These are phyloP conservation scores for Cutaneotrichosporon sp. DNA, from an alignment of 1,284 basidiomycete species.

Conservation along the genomic window DNA sequence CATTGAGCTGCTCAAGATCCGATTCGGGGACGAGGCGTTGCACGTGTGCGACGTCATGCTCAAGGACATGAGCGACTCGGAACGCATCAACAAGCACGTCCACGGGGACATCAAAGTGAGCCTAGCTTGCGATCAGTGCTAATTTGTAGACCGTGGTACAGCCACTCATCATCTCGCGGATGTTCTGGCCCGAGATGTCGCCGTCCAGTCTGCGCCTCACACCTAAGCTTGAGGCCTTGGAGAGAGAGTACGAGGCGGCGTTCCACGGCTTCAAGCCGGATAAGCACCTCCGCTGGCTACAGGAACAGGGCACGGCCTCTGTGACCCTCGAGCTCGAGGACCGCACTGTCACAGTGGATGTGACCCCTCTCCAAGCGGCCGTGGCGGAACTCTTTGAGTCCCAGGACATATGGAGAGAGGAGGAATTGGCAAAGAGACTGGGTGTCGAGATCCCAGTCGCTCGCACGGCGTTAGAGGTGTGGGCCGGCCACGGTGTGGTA, in stretches of 20 bases:
- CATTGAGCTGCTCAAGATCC: constrained; percentile 84
- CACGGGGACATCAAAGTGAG: constrained; percentile 65
- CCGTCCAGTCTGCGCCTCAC: constrained; percentile 69
- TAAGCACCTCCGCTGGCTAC: constrained; percentile 78
- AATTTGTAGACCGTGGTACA: constrained; percentile 62
- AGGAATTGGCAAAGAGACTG: constrained; percentile 61
- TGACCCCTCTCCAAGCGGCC: constrained; percentile 79
- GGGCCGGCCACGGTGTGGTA: constrained; percentile 75
- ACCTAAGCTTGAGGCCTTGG: constrained; percentile 67
- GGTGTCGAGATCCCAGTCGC: constrained; percentile 62
- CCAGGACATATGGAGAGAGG: constrained; percentile 52
- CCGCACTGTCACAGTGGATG: constrained; percentile 66
- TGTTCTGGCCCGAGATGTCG: constrained; percentile 87
- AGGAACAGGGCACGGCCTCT: constrained; percentile 74
- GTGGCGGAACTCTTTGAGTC: constrained; percentile 79
- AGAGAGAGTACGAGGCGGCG: constrained; percentile 67
- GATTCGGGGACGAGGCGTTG: constrained; percentile 83
- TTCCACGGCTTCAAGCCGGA: constrained; percentile 81
- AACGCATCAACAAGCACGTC: constrained; percentile 74
- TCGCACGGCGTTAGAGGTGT: constrained; percentile 69
- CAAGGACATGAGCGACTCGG: constrained; percentile 89
- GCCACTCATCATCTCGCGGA: constrained; percentile 80
- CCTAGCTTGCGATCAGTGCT: constrained; percentile 6
- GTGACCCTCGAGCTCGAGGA: constrained; percentile 76
- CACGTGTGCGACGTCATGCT: constrained; percentile 96